These are phyloP conservation scores for Iris macrosiphon DNA, from an alignment of 106 monocot species.

Conservation along the genomic window DNA sequence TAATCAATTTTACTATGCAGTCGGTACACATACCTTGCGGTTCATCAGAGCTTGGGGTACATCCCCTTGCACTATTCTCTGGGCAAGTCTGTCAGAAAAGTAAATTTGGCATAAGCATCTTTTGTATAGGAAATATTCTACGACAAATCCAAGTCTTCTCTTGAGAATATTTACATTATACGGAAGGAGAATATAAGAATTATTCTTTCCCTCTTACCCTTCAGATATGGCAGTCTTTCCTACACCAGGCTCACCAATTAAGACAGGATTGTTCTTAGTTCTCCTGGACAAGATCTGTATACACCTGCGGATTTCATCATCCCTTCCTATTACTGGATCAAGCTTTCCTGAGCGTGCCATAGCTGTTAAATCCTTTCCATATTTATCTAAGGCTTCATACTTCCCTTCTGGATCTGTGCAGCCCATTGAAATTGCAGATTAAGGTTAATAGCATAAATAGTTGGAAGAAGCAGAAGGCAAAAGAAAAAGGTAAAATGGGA, in stretches of 20 bases:
- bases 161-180: not conserved
- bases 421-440: conserved; percentile 6
- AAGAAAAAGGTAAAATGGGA: no score
- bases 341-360: conserved; percentile 97
- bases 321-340: conserved; percentile 99
- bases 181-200: not conserved
- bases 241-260: conserved; percentile 99
- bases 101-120: not conserved
- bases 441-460: not conserved
- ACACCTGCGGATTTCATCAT: conserved; percentile 98
- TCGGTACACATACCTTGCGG: conserved; percentile 75
- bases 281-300: conserved; percentile 97
- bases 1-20: no score
- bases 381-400: conserved; percentile 94
- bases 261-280: conserved; percentile 97
- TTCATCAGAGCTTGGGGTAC: conserved; percentile 99
- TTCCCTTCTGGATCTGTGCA: conserved; percentile 94
- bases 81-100: conserved; percentile 72
- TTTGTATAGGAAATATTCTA: no score
- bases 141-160: no score
- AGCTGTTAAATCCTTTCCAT: conserved; percentile 96
- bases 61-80: conserved; percentile 97
- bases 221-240: conserved; percentile 99
- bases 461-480: no score
- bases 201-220: conserved; percentile 48